Conservation (phyloP, 257 asterid genomes). For the Phtheirospermum japonicum region DNA sequence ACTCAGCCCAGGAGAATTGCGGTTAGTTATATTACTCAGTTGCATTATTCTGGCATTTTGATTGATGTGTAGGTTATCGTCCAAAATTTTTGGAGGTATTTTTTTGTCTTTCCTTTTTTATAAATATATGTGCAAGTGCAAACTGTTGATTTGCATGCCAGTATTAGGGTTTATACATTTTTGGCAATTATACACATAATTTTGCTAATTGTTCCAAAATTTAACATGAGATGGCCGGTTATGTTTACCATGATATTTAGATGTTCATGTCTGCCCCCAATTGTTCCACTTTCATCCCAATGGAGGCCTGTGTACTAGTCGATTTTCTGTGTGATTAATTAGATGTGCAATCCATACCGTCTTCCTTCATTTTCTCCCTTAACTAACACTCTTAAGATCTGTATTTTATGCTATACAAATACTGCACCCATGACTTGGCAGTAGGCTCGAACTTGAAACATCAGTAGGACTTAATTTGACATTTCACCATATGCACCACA, state of each 20-base stretch:
- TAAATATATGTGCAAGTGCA: conserved; percentile 11
- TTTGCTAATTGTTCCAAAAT: background rate
- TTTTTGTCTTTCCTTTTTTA: background rate
- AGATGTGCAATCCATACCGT: too few relatives aligned
- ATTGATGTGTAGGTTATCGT: conserved; percentile 7
- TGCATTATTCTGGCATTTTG: conserved; percentile 3
- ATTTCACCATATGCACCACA: too few relatives aligned
- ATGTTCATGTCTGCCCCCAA: too few relatives aligned
- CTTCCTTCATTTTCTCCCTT: too few relatives aligned
- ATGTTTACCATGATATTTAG: background rate
- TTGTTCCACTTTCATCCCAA: too few relatives aligned
- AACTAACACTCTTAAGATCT: too few relatives aligned
- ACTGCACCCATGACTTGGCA: too few relatives aligned
- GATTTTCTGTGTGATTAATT: too few relatives aligned
- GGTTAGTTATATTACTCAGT: conserved; percentile 47
- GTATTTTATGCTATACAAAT: too few relatives aligned
- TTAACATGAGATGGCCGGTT: background rate
- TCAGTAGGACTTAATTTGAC: too few relatives aligned
- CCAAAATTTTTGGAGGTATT: conserved; percentile 1
- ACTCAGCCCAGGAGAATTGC: conserved; percentile 99
- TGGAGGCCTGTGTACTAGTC: too few relatives aligned
- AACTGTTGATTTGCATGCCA: background rate
- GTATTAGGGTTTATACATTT: conserved; percentile 15
- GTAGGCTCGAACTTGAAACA: too few relatives aligned
- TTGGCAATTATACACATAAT: background rate